Evolutionary conservation across 2,329 filamentous ascomycete genomes (phyloP).

Genomic region (Monosporascus sp.): DNA sequence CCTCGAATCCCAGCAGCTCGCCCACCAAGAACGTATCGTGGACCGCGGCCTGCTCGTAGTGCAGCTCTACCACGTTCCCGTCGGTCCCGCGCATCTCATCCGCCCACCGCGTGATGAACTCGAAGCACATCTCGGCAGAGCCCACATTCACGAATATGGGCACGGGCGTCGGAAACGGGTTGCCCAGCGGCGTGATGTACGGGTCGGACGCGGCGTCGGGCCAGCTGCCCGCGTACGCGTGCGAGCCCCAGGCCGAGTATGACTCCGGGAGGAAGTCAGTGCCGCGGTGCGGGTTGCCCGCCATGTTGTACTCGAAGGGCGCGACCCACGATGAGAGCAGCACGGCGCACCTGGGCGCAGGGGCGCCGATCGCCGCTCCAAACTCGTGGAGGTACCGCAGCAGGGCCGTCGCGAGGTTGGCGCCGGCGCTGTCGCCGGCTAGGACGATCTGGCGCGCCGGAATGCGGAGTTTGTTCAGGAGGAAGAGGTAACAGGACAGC

Average conservation of each 20-base stretch:
- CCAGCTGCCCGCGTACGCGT: constrained; percentile 25
- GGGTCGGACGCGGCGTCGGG: constrained; percentile 19
- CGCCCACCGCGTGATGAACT: constrained; percentile 53
- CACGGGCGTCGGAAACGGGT: constrained; percentile 16
- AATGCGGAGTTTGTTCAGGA: constrained; percentile 34
- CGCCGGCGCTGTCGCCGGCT: constrained; percentile 45
- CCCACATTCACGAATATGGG: constrained; percentile 20
- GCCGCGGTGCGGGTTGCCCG: constrained; percentile 12
- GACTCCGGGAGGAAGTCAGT: constrained; percentile 35
- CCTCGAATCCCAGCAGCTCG: constrained; percentile 34
- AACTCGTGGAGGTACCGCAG: constrained; percentile 40
- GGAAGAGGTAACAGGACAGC: constrained; percentile 40
- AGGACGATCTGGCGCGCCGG: constrained; percentile 36
- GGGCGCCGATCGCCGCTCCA: constrained; percentile 20
- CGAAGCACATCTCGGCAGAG: constrained; percentile 25
- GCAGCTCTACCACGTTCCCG: constrained; percentile 27
- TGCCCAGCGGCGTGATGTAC: constrained; percentile 26
- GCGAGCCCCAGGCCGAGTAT: constrained; percentile 38
- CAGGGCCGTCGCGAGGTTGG: constrained; percentile 37
- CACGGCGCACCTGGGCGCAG: constrained; percentile 28
- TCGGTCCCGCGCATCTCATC: constrained; percentile 26
- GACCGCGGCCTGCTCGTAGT: constrained; percentile 33
- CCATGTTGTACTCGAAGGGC: constrained; percentile 5
- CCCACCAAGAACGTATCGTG: constrained; percentile 43
- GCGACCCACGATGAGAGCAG: constrained; percentile 25